Evolutionary conservation across 495 filamentous ascomycete species (phyloP), one percentile per base, ranked within the genome.

Genomic region (Echria macrotheca): DNA sequence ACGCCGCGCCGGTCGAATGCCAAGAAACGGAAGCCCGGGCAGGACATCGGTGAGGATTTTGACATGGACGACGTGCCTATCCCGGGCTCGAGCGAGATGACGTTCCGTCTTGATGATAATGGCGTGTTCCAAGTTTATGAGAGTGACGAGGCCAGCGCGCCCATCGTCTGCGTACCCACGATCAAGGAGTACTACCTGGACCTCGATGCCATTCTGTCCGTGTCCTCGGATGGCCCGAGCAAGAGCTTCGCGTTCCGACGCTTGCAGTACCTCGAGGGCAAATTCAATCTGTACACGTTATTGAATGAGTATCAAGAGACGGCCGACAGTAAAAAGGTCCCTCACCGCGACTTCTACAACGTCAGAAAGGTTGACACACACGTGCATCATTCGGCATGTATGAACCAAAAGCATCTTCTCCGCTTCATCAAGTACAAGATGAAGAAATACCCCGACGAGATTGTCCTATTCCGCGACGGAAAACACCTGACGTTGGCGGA

Each of bases 361-460:
- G 93, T 98, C 41, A 78, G 93, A 52, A 98, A 98, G 66, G 94
- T 98, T 18, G 93, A 98, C 66, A 98, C 93, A 11, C 93, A 98
- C 75, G 93, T 98, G 51, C 93, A 98, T 65, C 93, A 98, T 65
- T 98, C 93, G 4, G 94, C 93, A 31, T 97, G 94, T 65, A 98
- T 98, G 93, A 98, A 97, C 65, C 93, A 97, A 71, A 98, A 98
- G 61, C 93, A 98, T 75, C 72, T 98, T 33, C 75, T 98, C 50
- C 86, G 93, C 31, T 98, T 97, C 67, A 98, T 98, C 69, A 98
- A 98, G 67, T 95, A 88, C 71, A 97, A 96, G 69, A 95, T 98
- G 86, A 95, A 96, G 76, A 97, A 94, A 63, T 91, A 75, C 4
- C 90, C 89, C 3, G 85, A 96, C 61, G 93, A 98, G 71, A 82